These are phyloP conservation scores for Lachnellula willkommii DNA, from an alignment of 2,329 filamentous ascomycete species.

Conservation along the genomic window DNA sequence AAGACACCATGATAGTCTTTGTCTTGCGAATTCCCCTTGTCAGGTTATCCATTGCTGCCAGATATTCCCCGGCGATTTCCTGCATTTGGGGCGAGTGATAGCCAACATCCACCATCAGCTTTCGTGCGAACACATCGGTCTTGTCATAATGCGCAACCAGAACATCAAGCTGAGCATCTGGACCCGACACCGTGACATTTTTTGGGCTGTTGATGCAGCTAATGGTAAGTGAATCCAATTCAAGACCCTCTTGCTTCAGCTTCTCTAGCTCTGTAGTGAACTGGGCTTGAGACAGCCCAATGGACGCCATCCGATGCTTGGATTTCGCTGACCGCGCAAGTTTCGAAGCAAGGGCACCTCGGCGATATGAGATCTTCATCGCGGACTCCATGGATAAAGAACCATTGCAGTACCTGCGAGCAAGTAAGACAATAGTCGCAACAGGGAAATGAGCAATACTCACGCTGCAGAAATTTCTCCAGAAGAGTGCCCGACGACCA, in stretches of 20 bases:
- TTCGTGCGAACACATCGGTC: conserved; percentile 13
- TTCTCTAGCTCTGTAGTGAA: neutral
- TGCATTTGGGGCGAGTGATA: conserved; percentile 31
- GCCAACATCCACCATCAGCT: conserved; percentile 18
- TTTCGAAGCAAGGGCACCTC: conserved; percentile 13
- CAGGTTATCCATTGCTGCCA: neutral
- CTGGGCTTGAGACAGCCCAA: conserved; percentile 26
- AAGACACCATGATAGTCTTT: neutral
- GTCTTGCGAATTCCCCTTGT: too few relatives aligned
- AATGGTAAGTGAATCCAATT: neutral
- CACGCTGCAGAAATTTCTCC: conserved; percentile 45
- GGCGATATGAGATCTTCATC: conserved; percentile 40
- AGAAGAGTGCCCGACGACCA: conserved; percentile 40
- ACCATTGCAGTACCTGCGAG: conserved; percentile 31
- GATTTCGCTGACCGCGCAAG: neutral
- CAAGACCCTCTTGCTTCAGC: neutral
- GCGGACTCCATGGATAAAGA: conserved; percentile 29
- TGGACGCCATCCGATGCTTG: conserved; percentile 40
- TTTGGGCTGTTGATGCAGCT: conserved; percentile 22
- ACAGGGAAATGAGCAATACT: conserved; percentile 9
- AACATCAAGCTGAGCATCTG: conserved; percentile 9
- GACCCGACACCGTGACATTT: conserved; percentile 24
- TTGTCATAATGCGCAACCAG: neutral
- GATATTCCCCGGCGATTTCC: conserved; percentile 20
- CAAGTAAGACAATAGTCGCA: too few relatives aligned